Conservation (phyloP, 139 green algal genomes). For the Chlorella sp. region DNA sequence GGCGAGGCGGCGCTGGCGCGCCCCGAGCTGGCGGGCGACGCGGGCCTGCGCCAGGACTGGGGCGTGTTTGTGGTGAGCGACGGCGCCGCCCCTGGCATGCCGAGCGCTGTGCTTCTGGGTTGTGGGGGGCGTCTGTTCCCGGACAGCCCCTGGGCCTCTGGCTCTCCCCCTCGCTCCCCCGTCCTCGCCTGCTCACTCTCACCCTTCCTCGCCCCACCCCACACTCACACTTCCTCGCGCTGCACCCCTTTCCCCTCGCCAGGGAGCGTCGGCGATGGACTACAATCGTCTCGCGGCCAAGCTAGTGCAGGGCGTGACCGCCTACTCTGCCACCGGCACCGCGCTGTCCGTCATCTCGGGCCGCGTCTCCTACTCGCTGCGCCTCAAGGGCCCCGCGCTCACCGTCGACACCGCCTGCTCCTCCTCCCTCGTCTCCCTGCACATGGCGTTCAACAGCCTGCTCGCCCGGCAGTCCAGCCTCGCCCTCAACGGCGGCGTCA, state of each 20-base stretch:
- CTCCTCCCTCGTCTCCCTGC: conserved; percentile 70
- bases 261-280: conserved; percentile 43
- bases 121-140: too few species aligned
- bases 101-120: too few species aligned
- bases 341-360: conserved; percentile 71
- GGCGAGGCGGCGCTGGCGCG: conserved; percentile 32
- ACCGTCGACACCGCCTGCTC: conserved; percentile 87
- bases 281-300: conserved; percentile 32
- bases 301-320: conserved; percentile 39
- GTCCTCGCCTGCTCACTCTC: too few species aligned
- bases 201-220: too few species aligned
- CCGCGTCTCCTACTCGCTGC: conserved; percentile 77
- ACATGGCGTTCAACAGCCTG: conserved; percentile 60
- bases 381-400: conserved; percentile 69
- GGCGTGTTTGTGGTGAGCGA: conserved; percentile 45
- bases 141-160: too few species aligned
- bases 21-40: conserved; percentile 18
- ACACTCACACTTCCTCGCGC: too few species aligned
- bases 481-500: conserved; percentile 71
- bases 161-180: too few species aligned
- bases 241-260: background rate
- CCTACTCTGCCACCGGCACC: conserved; percentile 57
- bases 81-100: too few species aligned
- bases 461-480: conserved; percentile 22
- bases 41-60: conserved; percentile 27